Conservation (phyloP, 108 stramenopile genomes). For the Skeletonema potamos region DNA sequence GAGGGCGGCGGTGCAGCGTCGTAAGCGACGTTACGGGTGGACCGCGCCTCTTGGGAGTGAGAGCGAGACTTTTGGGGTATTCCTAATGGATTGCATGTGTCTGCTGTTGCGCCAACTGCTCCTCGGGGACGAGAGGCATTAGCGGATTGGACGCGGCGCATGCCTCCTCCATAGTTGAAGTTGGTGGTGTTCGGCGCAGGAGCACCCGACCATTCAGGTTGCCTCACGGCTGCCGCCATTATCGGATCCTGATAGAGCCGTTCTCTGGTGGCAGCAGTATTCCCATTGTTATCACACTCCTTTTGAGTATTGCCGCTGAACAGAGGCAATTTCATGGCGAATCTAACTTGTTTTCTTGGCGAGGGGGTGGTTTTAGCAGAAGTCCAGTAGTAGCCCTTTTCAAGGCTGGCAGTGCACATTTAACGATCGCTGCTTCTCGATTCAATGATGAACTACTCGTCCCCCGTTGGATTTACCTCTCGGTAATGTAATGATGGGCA, state of each 20-base stretch:
- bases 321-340: not conserved
- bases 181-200: not conserved
- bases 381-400: not conserved
- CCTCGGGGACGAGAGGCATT: not conserved
- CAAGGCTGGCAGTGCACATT: conserved; percentile 1
- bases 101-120: not conserved
- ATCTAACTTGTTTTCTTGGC: not conserved
- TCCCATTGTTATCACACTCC: not conserved
- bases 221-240: not conserved
- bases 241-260: not conserved
- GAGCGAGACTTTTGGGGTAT: not conserved
- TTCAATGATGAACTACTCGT: not conserved
- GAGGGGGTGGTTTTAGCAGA: not conserved
- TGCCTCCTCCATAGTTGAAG: not conserved
- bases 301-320: not conserved
- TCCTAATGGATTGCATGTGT: not conserved
- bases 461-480: not conserved
- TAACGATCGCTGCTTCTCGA: not conserved
- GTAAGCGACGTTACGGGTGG: not conserved
- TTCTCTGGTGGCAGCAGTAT: not conserved
- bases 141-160: not conserved
- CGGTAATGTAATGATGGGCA: not conserved
- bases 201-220: not conserved
- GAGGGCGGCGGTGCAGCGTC: not conserved
- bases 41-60: not conserved